Evolutionary conservation across 306 rosid genomes (phyloP), one percentile per base, ranked within the genome.

Genomic region (Acacia melanoxylon): DNA sequence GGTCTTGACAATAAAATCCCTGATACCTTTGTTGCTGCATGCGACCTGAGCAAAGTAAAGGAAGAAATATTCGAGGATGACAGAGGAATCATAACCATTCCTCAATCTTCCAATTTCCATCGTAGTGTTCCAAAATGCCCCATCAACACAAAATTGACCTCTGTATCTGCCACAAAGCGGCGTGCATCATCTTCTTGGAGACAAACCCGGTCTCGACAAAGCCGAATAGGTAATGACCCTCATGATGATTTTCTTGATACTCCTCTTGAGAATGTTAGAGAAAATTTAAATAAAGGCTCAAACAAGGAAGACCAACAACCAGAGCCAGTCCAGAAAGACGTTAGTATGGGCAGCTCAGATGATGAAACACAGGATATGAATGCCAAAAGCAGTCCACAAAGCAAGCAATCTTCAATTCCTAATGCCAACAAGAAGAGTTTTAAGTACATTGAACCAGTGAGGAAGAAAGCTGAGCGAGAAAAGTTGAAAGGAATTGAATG

Each of bases 231-330:
- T 58, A 71, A 79, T 69, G 99, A 95, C 75, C 97, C 87, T 4
- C 98, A 91, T 72, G 99, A 95, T 58, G 97, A 95, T 89, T 95
- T 95, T 90, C 99, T 95, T 33, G 93, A 91, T 42, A 95, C 99
- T 54, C 99, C 98, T 15, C 88, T 92, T 2, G 96, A 95, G 89
- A 88, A 86, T 76, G 71, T 91, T 72, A 90, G 93, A 90, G 93
- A 58, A 80, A 86, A 91, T 87, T 79, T 93, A 83, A 88, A 87
- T 75, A 91, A 85, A 82, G 77, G 82, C 24, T 74, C 72, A 42
- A 87, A 82, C 77, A 88, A 86, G 83, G 82, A 81, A 68, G 82
- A 49, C 70, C 63, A 6, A 51, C 67, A 6, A 51, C 86, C 80
- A 17, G 72, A 49, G 41, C 67, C 74, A 52, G 75, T 76, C 75